These are phyloP conservation scores for Penicillium dipodomyicola DNA, from an alignment of 495 filamentous ascomycete species.

Conservation along the genomic window DNA sequence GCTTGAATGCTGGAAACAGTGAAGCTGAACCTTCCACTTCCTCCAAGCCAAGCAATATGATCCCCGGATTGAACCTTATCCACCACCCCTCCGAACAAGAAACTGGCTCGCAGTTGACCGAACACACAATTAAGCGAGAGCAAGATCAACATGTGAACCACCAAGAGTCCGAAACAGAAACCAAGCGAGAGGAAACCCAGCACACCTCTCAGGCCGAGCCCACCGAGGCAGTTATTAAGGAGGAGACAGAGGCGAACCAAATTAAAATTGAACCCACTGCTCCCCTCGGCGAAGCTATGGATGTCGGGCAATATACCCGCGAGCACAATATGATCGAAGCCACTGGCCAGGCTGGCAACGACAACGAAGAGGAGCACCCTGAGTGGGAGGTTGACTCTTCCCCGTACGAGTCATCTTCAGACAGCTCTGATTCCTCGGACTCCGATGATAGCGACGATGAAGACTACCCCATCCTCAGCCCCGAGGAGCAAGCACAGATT, in stretches of 20 bases:
- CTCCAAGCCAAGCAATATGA: slow-evolving; percentile 24
- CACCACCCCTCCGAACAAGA: slow-evolving; percentile 25
- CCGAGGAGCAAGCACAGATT: slow-evolving; percentile 74
- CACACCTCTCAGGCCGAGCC: background rate
- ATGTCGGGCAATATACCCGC: slow-evolving; percentile 26
- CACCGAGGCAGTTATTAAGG: background rate
- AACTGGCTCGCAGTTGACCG: slow-evolving; percentile 14
- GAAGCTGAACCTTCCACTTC: slow-evolving; percentile 12
- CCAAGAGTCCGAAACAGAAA: background rate
- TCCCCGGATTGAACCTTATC: slow-evolving; percentile 43
- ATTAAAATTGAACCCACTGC: slow-evolving; percentile 3
- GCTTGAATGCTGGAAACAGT: slow-evolving; percentile 1
- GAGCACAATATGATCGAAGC: slow-evolving; percentile 12
- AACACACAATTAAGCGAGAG: slow-evolving; percentile 12
- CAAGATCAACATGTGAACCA: background rate
- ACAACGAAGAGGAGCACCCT: slow-evolving; percentile 61
- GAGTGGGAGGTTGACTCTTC: slow-evolving; percentile 72
- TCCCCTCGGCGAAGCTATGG: slow-evolving; percentile 31
- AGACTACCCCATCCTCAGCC: slow-evolving; percentile 66
- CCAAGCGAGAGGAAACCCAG: slow-evolving; percentile 4
- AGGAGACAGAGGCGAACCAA: slow-evolving; percentile 12
- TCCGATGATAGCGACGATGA: slow-evolving; percentile 67
- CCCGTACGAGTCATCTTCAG: slow-evolving; percentile 56
- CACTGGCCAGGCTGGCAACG: slow-evolving; percentile 22
- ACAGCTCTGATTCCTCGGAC: slow-evolving; percentile 49